Evolutionary conservation across 2,329 filamentous ascomycete genomes (phyloP).

Genomic region (Calonectria fujianensis): DNA sequence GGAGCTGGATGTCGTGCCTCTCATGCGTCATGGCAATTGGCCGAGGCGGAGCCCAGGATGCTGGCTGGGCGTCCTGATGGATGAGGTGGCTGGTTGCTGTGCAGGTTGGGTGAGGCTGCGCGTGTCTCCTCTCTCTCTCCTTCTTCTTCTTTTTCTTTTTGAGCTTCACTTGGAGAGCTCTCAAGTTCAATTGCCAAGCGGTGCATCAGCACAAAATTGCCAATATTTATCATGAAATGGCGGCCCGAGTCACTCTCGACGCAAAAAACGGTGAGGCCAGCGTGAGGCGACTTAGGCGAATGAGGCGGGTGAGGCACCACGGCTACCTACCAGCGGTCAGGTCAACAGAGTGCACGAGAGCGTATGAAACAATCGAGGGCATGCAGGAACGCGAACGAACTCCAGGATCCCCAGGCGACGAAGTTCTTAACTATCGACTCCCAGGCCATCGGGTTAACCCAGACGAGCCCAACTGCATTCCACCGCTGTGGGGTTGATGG

Average conservation of each 20-base stretch:
- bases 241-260: neutral
- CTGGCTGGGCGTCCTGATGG: slow-evolving; percentile 8
- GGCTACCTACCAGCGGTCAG: slow-evolving; percentile 20
- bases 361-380: slow-evolving; percentile 27
- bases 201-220: slow-evolving; percentile 10
- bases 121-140: neutral
- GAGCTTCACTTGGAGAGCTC: neutral
- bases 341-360: slow-evolving; percentile 4
- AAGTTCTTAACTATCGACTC: slow-evolving; percentile 7
- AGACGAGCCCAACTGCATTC: slow-evolving; percentile 20
- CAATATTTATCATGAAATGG: slow-evolving; percentile 14
- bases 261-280: slow-evolving; percentile 28
- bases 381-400: slow-evolving; percentile 14
- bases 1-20: slow-evolving; percentile 47
- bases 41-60: slow-evolving; percentile 10
- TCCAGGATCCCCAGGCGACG: slow-evolving; percentile 17
- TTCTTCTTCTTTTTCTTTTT: neutral
- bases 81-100: neutral
- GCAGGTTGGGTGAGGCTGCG: neutral
- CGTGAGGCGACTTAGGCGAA: slow-evolving; percentile 19
- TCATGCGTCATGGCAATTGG: slow-evolving; percentile 23
- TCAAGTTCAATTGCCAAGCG: slow-evolving; percentile 3
- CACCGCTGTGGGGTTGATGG: slow-evolving; percentile 19
- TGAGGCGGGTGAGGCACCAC: slow-evolving; percentile 21
- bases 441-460: slow-evolving; percentile 9